Evolutionary conservation across 129 eudicot genomes (phyloP).

Genomic region (Ambrosia trifida): DNA sequence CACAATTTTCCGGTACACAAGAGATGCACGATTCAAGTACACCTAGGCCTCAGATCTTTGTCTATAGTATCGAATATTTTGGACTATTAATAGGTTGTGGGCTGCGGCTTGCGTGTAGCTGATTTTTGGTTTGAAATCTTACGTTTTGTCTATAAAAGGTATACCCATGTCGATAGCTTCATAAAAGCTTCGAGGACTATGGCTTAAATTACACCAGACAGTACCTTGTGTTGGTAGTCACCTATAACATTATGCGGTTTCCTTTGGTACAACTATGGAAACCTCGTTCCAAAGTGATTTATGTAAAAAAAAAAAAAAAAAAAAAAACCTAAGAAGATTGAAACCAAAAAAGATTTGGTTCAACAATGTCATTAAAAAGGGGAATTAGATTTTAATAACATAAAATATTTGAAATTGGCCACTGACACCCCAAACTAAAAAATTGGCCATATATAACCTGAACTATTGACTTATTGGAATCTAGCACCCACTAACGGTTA

Average conservation of each 20-base stretch:
- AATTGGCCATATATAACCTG: too few species aligned
- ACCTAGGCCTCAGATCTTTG: background rate
- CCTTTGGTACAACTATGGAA: background rate
- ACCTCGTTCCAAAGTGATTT: too few species aligned
- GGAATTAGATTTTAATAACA: too few species aligned
- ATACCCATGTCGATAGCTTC: conserved; percentile 12
- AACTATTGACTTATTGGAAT: too few species aligned
- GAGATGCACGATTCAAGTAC: background rate
- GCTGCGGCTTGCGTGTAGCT: background rate
- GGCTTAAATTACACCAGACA: conserved; percentile 24
- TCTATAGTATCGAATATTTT: background rate
- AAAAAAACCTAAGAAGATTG: too few species aligned
- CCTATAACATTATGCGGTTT: conserved; percentile 22
- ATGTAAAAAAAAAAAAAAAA: too few species aligned
- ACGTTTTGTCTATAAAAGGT: conserved; percentile 6
- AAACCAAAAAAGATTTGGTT: too few species aligned
- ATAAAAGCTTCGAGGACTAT: conserved; percentile 20
- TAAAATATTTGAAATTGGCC: too few species aligned
- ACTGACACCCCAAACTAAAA: too few species aligned
- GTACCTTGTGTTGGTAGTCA: conserved; percentile 17
- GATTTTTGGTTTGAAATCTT: conserved; percentile 14
- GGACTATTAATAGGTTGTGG: background rate
- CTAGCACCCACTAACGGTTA: too few species aligned
- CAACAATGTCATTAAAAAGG: too few species aligned
- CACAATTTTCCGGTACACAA: background rate